A percentile compares a stretch with the other conserved stretches of the same genome.
phyloP scores from a whole-genome alignment of 495 filamentous ascomycete species.

The Penicillium turbatum region DNA sequence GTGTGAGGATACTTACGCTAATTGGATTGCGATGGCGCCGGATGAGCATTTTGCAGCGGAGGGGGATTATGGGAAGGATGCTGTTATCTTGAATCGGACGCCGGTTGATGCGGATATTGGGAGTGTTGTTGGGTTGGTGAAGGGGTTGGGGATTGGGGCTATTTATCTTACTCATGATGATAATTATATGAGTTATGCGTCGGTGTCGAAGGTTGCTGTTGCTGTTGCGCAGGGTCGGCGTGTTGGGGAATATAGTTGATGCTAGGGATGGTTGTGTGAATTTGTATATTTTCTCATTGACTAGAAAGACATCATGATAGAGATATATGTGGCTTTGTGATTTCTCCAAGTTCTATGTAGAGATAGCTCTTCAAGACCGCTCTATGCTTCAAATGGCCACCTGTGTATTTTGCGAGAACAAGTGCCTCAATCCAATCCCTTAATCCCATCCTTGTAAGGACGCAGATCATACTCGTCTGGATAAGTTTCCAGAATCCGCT shows the following conservation, averaged over 20 bases:
- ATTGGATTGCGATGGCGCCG: slow-evolving; percentile 9
- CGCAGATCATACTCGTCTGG: slow-evolving; percentile 88
- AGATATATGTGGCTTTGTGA: no score
- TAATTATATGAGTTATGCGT: slow-evolving; percentile 12
- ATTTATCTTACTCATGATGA: slow-evolving; percentile 17
- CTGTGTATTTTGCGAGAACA: background rate
- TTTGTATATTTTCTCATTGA: background rate
- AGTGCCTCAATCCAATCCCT: slow-evolving; percentile 46
- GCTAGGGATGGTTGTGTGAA: no score
- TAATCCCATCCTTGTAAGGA: slow-evolving; percentile 70
- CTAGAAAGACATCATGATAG: no score
- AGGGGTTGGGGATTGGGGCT: slow-evolving; percentile 22
- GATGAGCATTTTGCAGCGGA: slow-evolving; percentile 6
- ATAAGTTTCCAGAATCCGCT: slow-evolving; percentile 73
- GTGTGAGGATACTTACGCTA: slow-evolving; percentile 21
- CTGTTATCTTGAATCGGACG: slow-evolving; percentile 18
- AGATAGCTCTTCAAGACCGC: background rate
- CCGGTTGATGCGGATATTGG: slow-evolving; percentile 10
- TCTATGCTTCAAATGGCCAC: background rate
- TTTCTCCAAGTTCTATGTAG: background rate
- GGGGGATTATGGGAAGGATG: slow-evolving; percentile 11
- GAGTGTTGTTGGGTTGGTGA: slow-evolving; percentile 11
- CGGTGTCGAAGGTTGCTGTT: slow-evolving; percentile 13
- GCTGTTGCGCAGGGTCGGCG: slow-evolving; percentile 1
- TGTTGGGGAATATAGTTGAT: background rate